A percentile compares a stretch with the other conserved stretches of the same genome.
These are phyloP conservation scores for Leonotis leonurus DNA, from an alignment of 257 asterid genomes.

Conservation along the genomic window DNA sequence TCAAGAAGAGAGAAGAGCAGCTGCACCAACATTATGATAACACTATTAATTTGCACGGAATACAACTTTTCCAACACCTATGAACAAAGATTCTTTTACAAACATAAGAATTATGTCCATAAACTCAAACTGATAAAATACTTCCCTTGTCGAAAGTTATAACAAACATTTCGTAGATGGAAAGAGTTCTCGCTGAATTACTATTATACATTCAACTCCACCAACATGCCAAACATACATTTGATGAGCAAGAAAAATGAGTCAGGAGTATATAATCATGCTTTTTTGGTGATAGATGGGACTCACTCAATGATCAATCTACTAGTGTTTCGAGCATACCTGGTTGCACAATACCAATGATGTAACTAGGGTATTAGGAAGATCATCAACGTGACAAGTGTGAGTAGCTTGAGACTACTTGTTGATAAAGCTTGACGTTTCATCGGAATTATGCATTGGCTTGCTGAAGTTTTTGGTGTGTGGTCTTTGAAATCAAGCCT, in stretches of 20 bases:
- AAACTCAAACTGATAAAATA: neutral
- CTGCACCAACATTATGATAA: neutral
- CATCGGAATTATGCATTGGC: conserved; percentile 15
- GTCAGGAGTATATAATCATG: neutral
- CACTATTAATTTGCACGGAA: neutral
- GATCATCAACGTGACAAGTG: neutral
- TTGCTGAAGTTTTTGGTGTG: conserved; percentile 30
- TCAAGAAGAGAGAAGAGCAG: neutral
- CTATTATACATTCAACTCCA: neutral
- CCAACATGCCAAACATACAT: neutral
- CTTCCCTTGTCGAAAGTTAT: neutral
- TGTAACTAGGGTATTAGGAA: neutral
- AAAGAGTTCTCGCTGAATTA: neutral
- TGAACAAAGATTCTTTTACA: neutral
- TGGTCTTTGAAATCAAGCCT: conserved; percentile 62
- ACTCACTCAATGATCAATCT: neutral
- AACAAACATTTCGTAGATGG: neutral
- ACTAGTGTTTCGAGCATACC: neutral
- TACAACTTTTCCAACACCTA: neutral
- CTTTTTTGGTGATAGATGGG: neutral
- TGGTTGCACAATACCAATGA: neutral
- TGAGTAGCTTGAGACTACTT: neutral
- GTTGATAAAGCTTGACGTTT: neutral
- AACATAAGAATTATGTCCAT: neutral
- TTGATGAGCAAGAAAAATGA: neutral